Base-by-base conservation (phyloP, 352 stramenopile genomes). In the Phytopythium sindhum region DNA sequence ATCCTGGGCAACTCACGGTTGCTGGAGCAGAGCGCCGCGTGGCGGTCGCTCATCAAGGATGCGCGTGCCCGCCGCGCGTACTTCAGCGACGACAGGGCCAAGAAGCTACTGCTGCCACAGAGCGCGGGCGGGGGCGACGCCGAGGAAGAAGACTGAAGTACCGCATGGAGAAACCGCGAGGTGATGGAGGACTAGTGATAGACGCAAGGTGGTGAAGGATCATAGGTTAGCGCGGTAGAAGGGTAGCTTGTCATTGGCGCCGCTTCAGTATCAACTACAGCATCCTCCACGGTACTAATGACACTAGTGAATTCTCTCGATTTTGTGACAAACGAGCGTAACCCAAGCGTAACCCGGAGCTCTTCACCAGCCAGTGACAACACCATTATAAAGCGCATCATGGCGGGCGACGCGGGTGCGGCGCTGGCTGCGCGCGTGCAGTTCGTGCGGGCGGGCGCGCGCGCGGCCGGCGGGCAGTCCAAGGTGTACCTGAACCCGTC, bases 1-100 rank as follows among this genome's bases (percentile, higher is more conserved):
- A 88, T 94, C 54, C 80, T 94, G 26, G 86, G 86, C 54, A 92
- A 90, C 75, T 89, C 86, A 35, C 70, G 65, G 33, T 42, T 94
- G 58, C 71, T 94, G 44, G 72, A 78, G 60, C 83, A 91, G 56
- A 92, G 81, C 65, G 68, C 67, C 17, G 83, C 80, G 23, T 94
- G 86, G 86, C 69, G 70, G 26, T 70, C 79, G 54, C 68, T 94
- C n/a, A 82, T 94, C 59, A 72, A 82, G 15, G 72, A 89, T 61
- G 77, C 77, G 8, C 90, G 89, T 65, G 68, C 79, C 55, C 75
- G 73, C 35, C 60, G 74, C 21, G 54, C 69, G 14, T 94, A 90
- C 64, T 57, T 88, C 17, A 33, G 37, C 35, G 70, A 87, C 48
- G 61, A 60, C n/a, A 65, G 73, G 11, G 33, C 53, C 37, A 63